phyloP scores from a whole-genome alignment of 164 flowering plant genomes.

The Sedum album region DNA sequence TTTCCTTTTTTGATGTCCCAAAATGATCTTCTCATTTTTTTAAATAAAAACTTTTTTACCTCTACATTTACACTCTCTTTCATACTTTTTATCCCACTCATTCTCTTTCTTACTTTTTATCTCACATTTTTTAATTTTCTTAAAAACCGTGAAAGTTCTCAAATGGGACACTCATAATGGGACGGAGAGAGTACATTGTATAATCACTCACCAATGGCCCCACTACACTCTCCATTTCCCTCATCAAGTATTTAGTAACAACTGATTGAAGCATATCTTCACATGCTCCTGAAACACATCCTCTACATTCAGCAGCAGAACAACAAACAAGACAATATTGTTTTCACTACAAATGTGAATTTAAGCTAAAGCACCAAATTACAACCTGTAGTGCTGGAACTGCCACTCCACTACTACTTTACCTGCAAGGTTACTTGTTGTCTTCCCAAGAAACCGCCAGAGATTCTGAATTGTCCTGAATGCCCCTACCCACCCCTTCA shows the following conservation, averaged over 20 bases:
- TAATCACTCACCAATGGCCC: not conserved
- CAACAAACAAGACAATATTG: not conserved
- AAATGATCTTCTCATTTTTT: no score
- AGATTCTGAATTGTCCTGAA: not conserved
- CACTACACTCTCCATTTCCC: not conserved
- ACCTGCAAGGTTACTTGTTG: not conserved
- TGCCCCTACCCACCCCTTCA: not conserved
- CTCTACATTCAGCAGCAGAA: not conserved
- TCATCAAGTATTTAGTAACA: not conserved
- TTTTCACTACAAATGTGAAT: not conserved
- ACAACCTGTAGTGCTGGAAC: not conserved
- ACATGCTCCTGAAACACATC: not conserved
- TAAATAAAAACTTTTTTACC: no score
- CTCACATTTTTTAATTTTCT: no score
- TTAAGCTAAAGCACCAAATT: not conserved
- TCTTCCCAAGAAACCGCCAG: slow-evolving; percentile 1
- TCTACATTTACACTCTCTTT: no score
- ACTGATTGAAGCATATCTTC: not conserved
- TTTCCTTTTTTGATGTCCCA: no score
- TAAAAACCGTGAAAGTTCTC: no score
- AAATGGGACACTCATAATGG: no score
- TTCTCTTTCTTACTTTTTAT: no score
- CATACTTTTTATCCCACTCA: no score
- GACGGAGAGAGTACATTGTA: no score
- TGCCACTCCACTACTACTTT: not conserved